A percentile compares a stretch with the other conserved stretches of the same genome.
These are phyloP conservation scores for Saturnispora diversa DNA, from an alignment of 805 yeast species.

Conservation along the genomic window DNA sequence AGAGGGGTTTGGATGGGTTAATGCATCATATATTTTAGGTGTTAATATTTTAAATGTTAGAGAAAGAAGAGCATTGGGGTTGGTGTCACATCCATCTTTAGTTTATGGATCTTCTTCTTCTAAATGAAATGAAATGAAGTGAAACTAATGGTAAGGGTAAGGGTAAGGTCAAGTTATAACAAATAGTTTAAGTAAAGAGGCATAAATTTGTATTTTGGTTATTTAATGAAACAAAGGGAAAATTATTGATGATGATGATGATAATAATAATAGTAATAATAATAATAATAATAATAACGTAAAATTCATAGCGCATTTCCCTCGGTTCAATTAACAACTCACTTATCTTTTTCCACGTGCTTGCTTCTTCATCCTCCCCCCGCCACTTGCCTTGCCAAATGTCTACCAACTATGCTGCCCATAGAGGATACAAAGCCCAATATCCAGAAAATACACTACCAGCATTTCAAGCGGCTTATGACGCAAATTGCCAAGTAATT, in stretches of 20 bases:
- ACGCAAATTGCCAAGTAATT: conserved; percentile 28
- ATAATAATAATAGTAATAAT: no score
- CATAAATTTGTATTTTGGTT: no score
- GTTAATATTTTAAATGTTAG: conserved; percentile 54
- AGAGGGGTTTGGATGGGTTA: conserved; percentile 99
- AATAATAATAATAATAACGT: no score
- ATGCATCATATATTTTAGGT: conserved; percentile 75
- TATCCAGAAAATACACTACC: conserved; percentile 33
- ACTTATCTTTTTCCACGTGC: background rate
- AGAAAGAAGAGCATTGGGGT: conserved; percentile 70
- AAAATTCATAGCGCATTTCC: no score
- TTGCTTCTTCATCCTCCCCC: background rate
- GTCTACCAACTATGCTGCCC: conserved; percentile 6
- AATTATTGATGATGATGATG: no score
- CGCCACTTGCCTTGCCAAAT: background rate
- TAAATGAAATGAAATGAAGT: no score
- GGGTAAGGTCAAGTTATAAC: no score
- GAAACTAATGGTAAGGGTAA: no score
- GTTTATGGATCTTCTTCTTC: conserved; percentile 1
- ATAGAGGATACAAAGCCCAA: conserved; percentile 19
- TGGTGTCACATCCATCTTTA: conserved; percentile 56
- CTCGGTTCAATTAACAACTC: no score
- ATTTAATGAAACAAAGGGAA: no score
- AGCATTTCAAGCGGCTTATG: conserved; percentile 30
- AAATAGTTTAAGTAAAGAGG: no score